Percentiles rank a stretch among this genome's conserved stretches.
Evolutionary conservation across 2,329 filamentous ascomycete species (phyloP).

Genomic region (Hypoxylon sp.): DNA sequence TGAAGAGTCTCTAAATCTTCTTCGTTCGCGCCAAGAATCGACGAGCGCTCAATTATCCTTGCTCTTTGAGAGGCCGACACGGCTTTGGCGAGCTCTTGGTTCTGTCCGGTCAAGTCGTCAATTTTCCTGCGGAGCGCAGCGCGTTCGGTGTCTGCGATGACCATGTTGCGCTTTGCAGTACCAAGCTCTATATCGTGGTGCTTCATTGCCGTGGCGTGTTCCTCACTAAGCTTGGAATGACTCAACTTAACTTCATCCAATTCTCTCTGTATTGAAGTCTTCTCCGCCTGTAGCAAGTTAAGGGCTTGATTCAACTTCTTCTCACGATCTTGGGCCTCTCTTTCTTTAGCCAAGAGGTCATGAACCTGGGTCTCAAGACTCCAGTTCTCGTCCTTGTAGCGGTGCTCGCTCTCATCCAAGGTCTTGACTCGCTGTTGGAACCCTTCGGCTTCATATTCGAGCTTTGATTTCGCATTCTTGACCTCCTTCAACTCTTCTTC

Average conservation of each 20-base stretch:
- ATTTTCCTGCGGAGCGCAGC: constrained; percentile 85
- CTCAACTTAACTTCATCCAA: constrained; percentile 89
- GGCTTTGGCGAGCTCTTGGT: constrained; percentile 89
- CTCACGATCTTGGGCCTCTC: constrained; percentile 85
- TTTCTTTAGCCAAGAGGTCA: constrained; percentile 80
- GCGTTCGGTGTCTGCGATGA: constrained; percentile 83
- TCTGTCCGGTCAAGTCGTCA: constrained; percentile 89
- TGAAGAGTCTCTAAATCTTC: constrained; percentile 75
- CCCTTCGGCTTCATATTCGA: constrained; percentile 86
- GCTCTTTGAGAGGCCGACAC: constrained; percentile 79
- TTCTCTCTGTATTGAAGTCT: constrained; percentile 84
- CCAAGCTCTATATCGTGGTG: constrained; percentile 92
- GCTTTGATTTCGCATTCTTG: constrained; percentile 80
- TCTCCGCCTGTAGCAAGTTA: constrained; percentile 79
- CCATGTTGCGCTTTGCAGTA: constrained; percentile 83
- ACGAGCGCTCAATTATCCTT: constrained; percentile 75
- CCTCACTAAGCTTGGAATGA: constrained; percentile 84
- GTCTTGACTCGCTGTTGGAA: constrained; percentile 84
- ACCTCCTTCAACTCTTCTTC: constrained; percentile 86
- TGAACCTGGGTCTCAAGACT: constrained; percentile 93
- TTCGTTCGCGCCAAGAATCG: constrained; percentile 70
- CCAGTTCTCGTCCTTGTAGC: constrained; percentile 99
- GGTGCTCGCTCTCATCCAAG: constrained; percentile 93
- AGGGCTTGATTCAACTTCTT: constrained; percentile 83
- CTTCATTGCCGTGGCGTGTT: constrained; percentile 82